Conservation (phyloP, 495 filamentous ascomycete species). For the Penicillium longicatenatum region DNA sequence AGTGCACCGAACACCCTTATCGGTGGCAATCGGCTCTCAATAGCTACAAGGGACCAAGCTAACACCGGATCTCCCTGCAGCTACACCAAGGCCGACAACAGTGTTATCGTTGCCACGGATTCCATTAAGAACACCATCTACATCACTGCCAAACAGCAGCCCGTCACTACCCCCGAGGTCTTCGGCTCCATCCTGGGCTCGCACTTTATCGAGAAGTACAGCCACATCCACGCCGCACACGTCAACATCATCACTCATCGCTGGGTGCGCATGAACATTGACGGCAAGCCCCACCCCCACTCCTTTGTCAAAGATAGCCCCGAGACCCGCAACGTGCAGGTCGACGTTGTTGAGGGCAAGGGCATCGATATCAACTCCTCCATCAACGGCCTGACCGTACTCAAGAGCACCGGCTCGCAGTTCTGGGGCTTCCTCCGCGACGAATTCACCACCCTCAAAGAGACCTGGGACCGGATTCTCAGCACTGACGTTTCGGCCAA, state of each 20-base stretch:
- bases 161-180: constrained; percentile 90
- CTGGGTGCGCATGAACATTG: constrained; percentile 87
- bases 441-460: constrained; percentile 86
- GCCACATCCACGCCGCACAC: constrained; percentile 82
- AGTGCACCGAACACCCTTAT: constrained; percentile 28
- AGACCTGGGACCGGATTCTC: constrained; percentile 93
- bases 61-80: constrained; percentile 38
- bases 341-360: constrained; percentile 52
- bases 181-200: constrained; percentile 80
- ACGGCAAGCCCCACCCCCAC: constrained; percentile 94
- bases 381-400: constrained; percentile 76
- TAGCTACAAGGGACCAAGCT: background rate
- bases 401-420: constrained; percentile 96
- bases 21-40: background rate
- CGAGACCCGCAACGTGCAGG: constrained; percentile 69
- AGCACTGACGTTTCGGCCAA: constrained; percentile 85
- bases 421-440: constrained; percentile 94
- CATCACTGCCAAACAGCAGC: constrained; percentile 90
- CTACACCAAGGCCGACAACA: constrained; percentile 94
- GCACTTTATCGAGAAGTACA: constrained; percentile 87
- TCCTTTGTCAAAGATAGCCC: constrained; percentile 88
- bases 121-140: constrained; percentile 98
- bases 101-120: constrained; percentile 92
- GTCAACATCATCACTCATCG: constrained; percentile 81
- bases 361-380: constrained; percentile 73